Evolutionary conservation across 345 rosid species (phyloP), one percentile per base, ranked within the genome.

Genomic region (Populus tremula): DNA sequence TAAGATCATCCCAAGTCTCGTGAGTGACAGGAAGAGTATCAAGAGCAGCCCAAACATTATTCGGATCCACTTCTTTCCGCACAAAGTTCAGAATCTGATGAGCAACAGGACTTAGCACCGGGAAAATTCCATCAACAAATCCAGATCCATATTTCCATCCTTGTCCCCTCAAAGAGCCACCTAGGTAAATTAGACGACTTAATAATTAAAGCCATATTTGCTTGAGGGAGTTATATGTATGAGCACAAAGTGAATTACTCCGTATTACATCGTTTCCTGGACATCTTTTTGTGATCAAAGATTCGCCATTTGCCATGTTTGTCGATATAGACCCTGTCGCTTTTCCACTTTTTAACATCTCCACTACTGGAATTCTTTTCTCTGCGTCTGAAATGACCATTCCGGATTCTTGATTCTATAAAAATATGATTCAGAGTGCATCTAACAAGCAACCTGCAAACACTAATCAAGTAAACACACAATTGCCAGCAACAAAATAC

Each of bases 141-240:
- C 97, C 97, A 12, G 98, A 94, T 35, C 97, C 97, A 35, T 94
- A 94, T 79, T 94, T 93, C 98, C 97, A 93, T 81, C 98, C 98
- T 82, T 86, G 75, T 33, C 98, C 97, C 38, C 92, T 93, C 78
- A 94, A 86, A 79, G 97, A 86, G 36, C 98, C 97, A 83, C 95
- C 98, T 94, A 79, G 76, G 23, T 14, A 71, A 29, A 63, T 3
- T 5, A 36, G 64, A 66, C 0, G 33, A 13, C 31, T 23, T 20
- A 35, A 31, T 45, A 27, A 31, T 49, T 13, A 13, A 23, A 23
- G 1, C 17, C 18, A 63, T 31, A 27, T 6, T 6, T 16, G 4
- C 38, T 47, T 25, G 27, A 27, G 63, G 63, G 29, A 31, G 5
- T 45, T 23, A 45, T 0, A 70, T 5, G 54, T 9, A 33, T 5